Conservation (phyloP, 2,329 filamentous ascomycete genomes). For the Rhytidhysteron rufulum region DNA sequence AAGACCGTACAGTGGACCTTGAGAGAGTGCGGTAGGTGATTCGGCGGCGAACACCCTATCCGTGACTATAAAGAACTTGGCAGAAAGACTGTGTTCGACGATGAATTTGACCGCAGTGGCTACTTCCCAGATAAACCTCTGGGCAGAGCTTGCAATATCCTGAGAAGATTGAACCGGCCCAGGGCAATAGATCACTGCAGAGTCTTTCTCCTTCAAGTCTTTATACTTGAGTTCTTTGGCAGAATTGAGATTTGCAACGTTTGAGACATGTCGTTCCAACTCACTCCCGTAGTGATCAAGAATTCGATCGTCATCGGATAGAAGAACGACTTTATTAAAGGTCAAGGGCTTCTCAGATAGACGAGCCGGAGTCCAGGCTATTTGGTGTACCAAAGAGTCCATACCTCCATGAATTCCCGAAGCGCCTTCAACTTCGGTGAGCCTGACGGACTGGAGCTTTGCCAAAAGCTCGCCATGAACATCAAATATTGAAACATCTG, state of each 20-base stretch:
- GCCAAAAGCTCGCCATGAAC: conserved; percentile 12
- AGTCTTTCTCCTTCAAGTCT: conserved; percentile 3
- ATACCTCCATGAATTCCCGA: conserved; percentile 13
- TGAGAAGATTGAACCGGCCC: conserved; percentile 1
- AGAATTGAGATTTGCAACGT: neutral
- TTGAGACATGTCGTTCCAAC: neutral
- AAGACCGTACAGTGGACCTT: conserved; percentile 35
- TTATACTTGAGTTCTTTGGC: neutral
- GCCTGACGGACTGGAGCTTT: conserved; percentile 19
- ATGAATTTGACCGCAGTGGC: conserved; percentile 12
- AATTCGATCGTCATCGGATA: conserved; percentile 14
- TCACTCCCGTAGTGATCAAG: conserved; percentile 10
- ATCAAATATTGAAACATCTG: conserved; percentile 3
- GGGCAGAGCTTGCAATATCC: conserved; percentile 4
- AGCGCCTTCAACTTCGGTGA: conserved; percentile 24
- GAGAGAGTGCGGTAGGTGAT: conserved; percentile 25
- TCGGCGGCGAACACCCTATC: conserved; percentile 15
- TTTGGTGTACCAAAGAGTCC: conserved; percentile 33
- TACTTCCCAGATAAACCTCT: conserved; percentile 10
- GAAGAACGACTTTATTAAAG: conserved; percentile 20
- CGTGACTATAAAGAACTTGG: conserved; percentile 28
- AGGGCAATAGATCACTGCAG: conserved; percentile 6
- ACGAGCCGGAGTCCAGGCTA: conserved; percentile 36
- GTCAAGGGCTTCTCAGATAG: conserved; percentile 25
- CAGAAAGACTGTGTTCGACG: conserved; percentile 5